phyloP scores from a whole-genome alignment of 2,329 filamentous ascomycete species.

The Colletotrichum aenigma region DNA sequence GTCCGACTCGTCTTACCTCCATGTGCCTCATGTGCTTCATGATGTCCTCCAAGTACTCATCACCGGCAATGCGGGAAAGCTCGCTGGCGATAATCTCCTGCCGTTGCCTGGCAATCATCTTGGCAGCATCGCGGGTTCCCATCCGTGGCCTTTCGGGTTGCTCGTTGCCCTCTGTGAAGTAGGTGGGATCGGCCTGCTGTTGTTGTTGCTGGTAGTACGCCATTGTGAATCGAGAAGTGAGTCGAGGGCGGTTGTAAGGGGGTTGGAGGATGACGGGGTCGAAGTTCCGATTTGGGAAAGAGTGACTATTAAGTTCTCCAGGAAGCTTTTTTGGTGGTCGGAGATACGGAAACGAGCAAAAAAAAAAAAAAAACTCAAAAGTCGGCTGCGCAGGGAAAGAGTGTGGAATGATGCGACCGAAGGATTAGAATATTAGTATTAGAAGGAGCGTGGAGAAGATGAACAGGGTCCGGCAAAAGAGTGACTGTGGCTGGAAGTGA shows the following conservation, averaged over 20 bases:
- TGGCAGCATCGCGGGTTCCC: conserved; percentile 76
- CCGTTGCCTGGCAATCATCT: conserved; percentile 78
- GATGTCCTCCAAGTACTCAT: conserved; percentile 94
- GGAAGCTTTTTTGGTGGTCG: conserved; percentile 23
- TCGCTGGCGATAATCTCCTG: conserved; percentile 91
- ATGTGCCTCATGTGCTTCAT: conserved; percentile 93
- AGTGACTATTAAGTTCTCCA: conserved; percentile 33
- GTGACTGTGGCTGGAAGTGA: conserved; percentile 58
- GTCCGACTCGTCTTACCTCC: conserved; percentile 64
- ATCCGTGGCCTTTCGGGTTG: conserved; percentile 59
- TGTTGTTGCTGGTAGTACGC: conserved; percentile 41
- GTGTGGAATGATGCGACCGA: conserved; percentile 19
- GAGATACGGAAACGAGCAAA: background rate
- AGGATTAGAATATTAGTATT: conserved; percentile 27
- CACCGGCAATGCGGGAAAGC: conserved; percentile 81
- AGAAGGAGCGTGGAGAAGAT: conserved; percentile 24
- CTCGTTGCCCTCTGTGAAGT: conserved; percentile 60
- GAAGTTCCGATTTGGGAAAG: conserved; percentile 46
- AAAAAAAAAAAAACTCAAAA: background rate
- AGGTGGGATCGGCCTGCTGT: conserved; percentile 47
- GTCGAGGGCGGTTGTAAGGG: conserved; percentile 31
- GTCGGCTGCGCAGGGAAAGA: conserved; percentile 16
- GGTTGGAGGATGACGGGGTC: conserved; percentile 23
- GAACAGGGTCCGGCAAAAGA: conserved; percentile 49
- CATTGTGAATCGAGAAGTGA: conserved; percentile 44